Evolutionary conservation across 1,139 yeast genomes (phyloP), one percentile per base, ranked within the genome.

Genomic region (Zygoascus hellenicus): DNA sequence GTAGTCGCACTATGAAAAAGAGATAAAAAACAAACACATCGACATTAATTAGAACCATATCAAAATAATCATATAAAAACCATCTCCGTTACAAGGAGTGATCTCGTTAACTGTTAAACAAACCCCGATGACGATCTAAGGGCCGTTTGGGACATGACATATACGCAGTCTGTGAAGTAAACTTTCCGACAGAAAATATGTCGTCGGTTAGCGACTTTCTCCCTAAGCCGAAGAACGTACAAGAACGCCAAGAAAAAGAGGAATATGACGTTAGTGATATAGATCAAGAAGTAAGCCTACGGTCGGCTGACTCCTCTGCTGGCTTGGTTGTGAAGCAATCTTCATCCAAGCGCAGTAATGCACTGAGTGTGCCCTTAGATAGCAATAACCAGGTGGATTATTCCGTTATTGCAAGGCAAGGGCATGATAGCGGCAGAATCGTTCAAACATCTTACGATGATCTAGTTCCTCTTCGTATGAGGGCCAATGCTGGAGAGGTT

Each of bases 391-490:
- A 59, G 38, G 57, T 64, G 16, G 58, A 62, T 42, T 69, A 68
- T 53, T 62, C 60, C 45, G 59, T 60, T 9, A 57, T 69, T 35
- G 70, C 71, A 0, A 51, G 55, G 29, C 66, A 65, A 32, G 73
- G 72, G 1, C 68, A 65, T 46, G 54, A 56, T 3, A 37, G 54
- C 2, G 54, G 51, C 9, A 55, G 72, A 22, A 60, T 60, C n/a
- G 60, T 69, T 14, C 74, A 70, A 42, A 54, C 71, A 3, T 60
- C 68, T 0, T 67, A 71, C 45, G 60, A 66, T 14, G 79, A 74
- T 42, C 63, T 76, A 46, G 66, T 76, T 33, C 81, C 81, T 0
- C 58, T 76, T 30, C 62, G 80, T 43, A 75, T 72, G 41, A 64
- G 72, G 15, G 67, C 67, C 35, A 63, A 65, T 39, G 60, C 65